Evolutionary conservation across 1,284 basidiomycete species (phyloP), one percentile per base, ranked within the genome.

Genomic region (Ceratobasidium sp.): DNA sequence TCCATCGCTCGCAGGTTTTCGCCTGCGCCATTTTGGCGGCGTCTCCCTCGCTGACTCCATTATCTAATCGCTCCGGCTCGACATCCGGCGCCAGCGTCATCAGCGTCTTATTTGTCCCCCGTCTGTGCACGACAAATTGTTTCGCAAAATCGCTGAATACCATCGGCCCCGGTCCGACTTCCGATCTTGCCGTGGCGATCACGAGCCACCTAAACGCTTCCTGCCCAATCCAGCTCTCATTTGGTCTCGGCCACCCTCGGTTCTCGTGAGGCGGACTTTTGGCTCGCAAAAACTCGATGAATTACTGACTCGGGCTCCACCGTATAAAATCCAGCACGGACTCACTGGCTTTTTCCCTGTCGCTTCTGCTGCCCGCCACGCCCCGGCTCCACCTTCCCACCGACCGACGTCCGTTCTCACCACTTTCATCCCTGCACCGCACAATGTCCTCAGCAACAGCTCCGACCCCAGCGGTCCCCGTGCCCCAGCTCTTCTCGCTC

Each of bases 401-500:
- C 28, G 9, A 43, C 43, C 44, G 26, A 62, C 62, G 46, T 46
- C 62, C n/a, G 35, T 32, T 52, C 49, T 21, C 49, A 52, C 55
- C 5, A 41, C 55, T 32, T 58, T 38, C 21, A 21, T 26, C 21
- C 41, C 18, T 46, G 23, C 41, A 38, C 43, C 58, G 41, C 43
- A 52, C 35, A 55, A 71, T 66, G 58, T 58, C 74, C 52, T 28
- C 70, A 38, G 41, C 73, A 55, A 35, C 69, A 7, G 73, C 69
- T 18, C 49, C 54, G 55, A 74, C 75, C 2, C 75, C 75, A 23
- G 64, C 73, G 7, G 69, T 73, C 55, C 69, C 52, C 23, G 62
- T 38, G 9, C 43, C 58, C 30, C 32, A 71, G 16, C 79, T 84
- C 43, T 85, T 84, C 76, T 79, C 81, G 57, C 81, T 85, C 55